These are phyloP conservation scores for Fusarium sp. DNA, from an alignment of 2,329 filamentous ascomycete genomes.

Conservation along the genomic window DNA sequence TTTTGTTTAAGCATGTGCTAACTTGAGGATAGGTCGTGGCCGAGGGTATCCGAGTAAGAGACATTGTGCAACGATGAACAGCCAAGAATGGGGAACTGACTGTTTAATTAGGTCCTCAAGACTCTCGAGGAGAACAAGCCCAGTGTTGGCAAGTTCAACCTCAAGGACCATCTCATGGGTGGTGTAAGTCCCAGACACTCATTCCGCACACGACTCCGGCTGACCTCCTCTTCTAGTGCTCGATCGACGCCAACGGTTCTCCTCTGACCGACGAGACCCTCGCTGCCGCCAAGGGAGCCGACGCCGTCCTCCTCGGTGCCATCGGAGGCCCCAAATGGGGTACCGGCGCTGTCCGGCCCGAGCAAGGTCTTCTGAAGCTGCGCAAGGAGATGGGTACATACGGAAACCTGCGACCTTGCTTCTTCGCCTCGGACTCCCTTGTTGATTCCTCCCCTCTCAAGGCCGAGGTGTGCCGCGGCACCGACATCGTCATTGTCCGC, in stretches of 20 bases:
- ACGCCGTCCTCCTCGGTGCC: constrained; percentile 91
- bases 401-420: constrained; percentile 95
- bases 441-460: constrained; percentile 90
- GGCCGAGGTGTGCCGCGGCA: constrained; percentile 84
- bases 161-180: constrained; percentile 89
- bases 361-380: constrained; percentile 90
- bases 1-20: constrained; percentile 27
- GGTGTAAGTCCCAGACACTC: constrained; percentile 72
- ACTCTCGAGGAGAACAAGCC: constrained; percentile 79
- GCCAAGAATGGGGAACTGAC: neutral
- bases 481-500: constrained; percentile 92
- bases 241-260: constrained; percentile 83
- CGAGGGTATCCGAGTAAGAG: constrained; percentile 83
- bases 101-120: constrained; percentile 74
- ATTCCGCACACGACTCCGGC: constrained; percentile 1
- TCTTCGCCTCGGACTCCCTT: constrained; percentile 89
- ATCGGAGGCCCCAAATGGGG: constrained; percentile 99
- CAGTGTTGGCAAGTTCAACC: constrained; percentile 82
- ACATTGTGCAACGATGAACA: neutral
- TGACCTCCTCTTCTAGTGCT: constrained; percentile 68
- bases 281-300: constrained; percentile 82
- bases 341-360: constrained; percentile 86
- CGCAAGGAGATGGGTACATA: constrained; percentile 95
- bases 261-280: constrained; percentile 88
- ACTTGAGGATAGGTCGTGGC: constrained; percentile 71